phyloP scores from a whole-genome alignment of 208 protist genomes.

The Wallacemonas sp. region DNA sequence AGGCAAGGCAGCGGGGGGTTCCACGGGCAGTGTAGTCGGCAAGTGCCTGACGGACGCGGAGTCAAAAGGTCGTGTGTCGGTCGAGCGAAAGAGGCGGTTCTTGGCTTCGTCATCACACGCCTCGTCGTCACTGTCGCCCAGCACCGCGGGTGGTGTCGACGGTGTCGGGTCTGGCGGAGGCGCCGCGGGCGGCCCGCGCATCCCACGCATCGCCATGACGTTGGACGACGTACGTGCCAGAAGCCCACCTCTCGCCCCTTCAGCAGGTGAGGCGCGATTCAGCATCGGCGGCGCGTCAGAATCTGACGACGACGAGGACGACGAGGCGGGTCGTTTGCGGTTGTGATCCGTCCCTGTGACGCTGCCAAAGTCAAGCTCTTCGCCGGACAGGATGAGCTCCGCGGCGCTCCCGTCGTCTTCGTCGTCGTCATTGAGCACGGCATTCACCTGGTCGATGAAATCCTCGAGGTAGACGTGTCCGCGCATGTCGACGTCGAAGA shows the following conservation, averaged over 20 bases:
- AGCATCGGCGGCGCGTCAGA: not conserved
- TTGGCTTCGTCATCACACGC: not conserved
- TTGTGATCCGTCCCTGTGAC: not conserved
- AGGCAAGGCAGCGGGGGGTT: not conserved
- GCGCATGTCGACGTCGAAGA: slow-evolving; percentile 52
- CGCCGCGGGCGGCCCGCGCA: not conserved
- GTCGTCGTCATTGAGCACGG: slow-evolving; percentile 28
- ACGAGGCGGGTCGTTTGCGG: not conserved
- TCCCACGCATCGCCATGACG: not conserved
- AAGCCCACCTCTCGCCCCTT: not conserved
- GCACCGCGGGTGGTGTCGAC: not conserved
- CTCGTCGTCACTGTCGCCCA: not conserved
- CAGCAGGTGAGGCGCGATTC: too few species aligned
- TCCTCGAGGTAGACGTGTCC: slow-evolving; percentile 69
- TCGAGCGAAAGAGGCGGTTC: not conserved
- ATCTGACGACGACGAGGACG: not conserved
- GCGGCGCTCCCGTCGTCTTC: slow-evolving; percentile 16
- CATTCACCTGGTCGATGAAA: slow-evolving; percentile 46
- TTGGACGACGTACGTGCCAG: not conserved
- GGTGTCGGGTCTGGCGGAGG: not conserved
- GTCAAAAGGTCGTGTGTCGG: not conserved
- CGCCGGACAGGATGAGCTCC: slow-evolving; percentile 32
- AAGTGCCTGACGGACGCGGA: not conserved
- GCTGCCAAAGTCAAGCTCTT: slow-evolving; percentile 43
- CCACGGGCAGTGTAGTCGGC: not conserved